phyloP scores from a whole-genome alignment of 495 filamentous ascomycete genomes.

The Xylaria acuta region DNA sequence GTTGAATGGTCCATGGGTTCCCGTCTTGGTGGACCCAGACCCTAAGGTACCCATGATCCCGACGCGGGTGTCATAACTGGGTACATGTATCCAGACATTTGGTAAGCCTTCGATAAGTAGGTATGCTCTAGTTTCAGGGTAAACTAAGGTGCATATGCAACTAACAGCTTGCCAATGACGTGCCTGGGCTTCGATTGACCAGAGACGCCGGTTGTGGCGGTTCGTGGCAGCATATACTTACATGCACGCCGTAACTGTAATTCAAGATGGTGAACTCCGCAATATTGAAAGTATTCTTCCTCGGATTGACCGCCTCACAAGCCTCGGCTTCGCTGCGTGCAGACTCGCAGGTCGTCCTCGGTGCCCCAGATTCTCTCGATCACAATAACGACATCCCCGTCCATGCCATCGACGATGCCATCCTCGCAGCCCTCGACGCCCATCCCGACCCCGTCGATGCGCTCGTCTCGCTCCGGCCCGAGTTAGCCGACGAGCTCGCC shows the following conservation, averaged over 20 bases:
- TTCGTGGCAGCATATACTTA: neutral
- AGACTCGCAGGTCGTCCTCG: slow-evolving; percentile 20
- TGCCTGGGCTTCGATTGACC: neutral
- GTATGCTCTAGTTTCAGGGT: neutral
- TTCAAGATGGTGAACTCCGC: neutral
- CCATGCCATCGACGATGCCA: slow-evolving; percentile 25
- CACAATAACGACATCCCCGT: neutral
- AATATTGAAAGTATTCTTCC: neutral
- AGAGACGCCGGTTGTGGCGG: too few relatives aligned
- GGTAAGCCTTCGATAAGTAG: neutral
- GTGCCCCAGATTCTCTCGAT: neutral
- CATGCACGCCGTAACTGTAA: neutral
- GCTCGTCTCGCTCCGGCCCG: slow-evolving; percentile 31
- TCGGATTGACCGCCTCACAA: slow-evolving; percentile 11
- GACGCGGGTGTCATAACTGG: too few relatives aligned
- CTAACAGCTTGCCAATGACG: neutral
- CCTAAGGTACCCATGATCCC: too few relatives aligned
- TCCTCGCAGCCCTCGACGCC: slow-evolving; percentile 28
- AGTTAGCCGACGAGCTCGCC: slow-evolving; percentile 29
- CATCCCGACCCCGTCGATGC: slow-evolving; percentile 34
- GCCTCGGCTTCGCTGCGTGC: slow-evolving; percentile 18
- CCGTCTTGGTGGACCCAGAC: too few relatives aligned
- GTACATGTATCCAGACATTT: too few relatives aligned
- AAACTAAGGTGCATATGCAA: neutral
- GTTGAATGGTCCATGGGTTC: too few relatives aligned